These are phyloP conservation scores for Chrysophaeum taylorii DNA, from an alignment of 352 stramenopile genomes.

Conservation along the genomic window DNA sequence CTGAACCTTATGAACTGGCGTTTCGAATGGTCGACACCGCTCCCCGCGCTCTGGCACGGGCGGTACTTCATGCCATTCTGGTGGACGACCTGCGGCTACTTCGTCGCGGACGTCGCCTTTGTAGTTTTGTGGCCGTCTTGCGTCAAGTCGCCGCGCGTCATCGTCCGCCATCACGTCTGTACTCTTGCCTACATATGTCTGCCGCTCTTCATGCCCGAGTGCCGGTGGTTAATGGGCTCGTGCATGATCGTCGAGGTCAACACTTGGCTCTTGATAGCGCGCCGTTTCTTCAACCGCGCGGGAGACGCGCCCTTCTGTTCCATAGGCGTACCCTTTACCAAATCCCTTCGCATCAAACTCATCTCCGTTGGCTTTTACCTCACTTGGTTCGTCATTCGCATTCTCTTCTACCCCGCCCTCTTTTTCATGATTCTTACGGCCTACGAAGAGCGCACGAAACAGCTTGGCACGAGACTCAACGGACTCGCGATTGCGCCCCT, in stretches of 20 bases:
- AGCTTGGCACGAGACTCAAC: too few species aligned
- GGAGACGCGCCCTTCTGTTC: constrained; percentile 43
- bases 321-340: constrained; percentile 20
- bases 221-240: constrained; percentile 46
- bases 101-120: constrained; percentile 50
- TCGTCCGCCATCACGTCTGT: constrained; percentile 51
- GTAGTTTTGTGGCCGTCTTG: constrained; percentile 40
- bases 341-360: constrained; percentile 39
- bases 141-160: constrained; percentile 45
- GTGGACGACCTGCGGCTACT: constrained; percentile 41
- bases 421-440: too few species aligned
- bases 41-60: constrained; percentile 43
- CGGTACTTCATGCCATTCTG: constrained; percentile 47
- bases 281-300: constrained; percentile 53
- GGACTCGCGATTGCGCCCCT: too few species aligned
- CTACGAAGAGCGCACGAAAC: too few species aligned
- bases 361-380: constrained; percentile 52
- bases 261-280: constrained; percentile 55
- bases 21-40: background rate
- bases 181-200: constrained; percentile 45
- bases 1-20: constrained; percentile 57
- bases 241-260: constrained; percentile 52
- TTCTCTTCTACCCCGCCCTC: constrained; percentile 40
- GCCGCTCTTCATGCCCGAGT: constrained; percentile 32
- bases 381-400: constrained; percentile 46